Conservation (phyloP, 805 yeast genomes). For the Gaillardinia entomophila region DNA sequence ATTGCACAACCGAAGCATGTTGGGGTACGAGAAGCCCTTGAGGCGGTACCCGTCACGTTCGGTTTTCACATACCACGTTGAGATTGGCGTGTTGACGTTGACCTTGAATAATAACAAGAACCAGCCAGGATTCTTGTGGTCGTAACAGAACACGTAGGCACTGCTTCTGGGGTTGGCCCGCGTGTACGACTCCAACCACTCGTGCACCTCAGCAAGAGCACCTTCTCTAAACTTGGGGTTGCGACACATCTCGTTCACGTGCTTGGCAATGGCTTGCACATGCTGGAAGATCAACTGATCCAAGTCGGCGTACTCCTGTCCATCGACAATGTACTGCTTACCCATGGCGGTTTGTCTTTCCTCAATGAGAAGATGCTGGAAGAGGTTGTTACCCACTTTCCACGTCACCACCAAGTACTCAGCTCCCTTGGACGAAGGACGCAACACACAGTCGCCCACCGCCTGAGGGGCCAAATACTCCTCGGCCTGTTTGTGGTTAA, state of each 20-base stretch:
- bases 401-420: conserved; percentile 91
- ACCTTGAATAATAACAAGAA: conserved; percentile 83
- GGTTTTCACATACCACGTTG: conserved; percentile 88
- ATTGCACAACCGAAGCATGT: conserved; percentile 80
- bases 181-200: conserved; percentile 84
- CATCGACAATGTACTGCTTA: conserved; percentile 57
- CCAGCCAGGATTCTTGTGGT: conserved; percentile 92
- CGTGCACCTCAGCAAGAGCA: conserved; percentile 69
- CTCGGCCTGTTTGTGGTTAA: conserved; percentile 85
- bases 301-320: conserved; percentile 69
- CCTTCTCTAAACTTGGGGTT: conserved; percentile 89
- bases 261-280: conserved; percentile 74
- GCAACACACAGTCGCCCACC: conserved; percentile 87
- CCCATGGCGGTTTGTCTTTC: conserved; percentile 69
- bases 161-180: conserved; percentile 87
- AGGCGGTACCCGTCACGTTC: conserved; percentile 81
- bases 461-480: conserved; percentile 82
- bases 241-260: conserved; percentile 76
- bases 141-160: conserved; percentile 85
- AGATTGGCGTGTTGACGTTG: conserved; percentile 58
- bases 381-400: conserved; percentile 88
- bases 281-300: conserved; percentile 91
- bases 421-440: conserved; percentile 90
- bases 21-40: conserved; percentile 80
- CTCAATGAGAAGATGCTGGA: conserved; percentile 84